phyloP scores from a whole-genome alignment of 2,329 filamentous ascomycete genomes.

The Dothidotthia symphoricarpi region DNA sequence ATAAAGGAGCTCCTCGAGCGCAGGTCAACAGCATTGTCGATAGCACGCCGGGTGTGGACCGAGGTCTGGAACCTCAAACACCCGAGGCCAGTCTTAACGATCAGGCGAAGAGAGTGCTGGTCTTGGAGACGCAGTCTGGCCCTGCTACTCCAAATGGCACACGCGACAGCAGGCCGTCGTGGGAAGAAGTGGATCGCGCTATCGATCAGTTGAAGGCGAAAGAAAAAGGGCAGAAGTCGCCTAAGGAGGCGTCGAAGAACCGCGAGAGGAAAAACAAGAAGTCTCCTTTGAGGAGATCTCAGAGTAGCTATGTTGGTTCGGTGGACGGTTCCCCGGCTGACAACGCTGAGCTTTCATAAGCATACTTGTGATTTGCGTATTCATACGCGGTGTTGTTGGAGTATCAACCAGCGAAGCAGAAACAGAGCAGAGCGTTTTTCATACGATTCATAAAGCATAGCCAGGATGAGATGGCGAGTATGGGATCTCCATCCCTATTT shows the following conservation, averaged over 20 bases:
- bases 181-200: slow-evolving; percentile 39
- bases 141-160: slow-evolving; percentile 47
- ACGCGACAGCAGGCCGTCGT: slow-evolving; percentile 38
- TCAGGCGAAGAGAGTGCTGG: slow-evolving; percentile 29
- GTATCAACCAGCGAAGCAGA: too few species aligned
- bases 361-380: too few species aligned
- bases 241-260: slow-evolving; percentile 8
- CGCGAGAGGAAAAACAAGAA: slow-evolving; percentile 21
- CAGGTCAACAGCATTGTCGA: slow-evolving; percentile 16
- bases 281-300: slow-evolving; percentile 31
- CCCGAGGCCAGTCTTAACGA: slow-evolving; percentile 17
- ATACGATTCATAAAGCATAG: too few species aligned
- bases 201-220: slow-evolving; percentile 35
- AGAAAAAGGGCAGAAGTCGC: slow-evolving; percentile 16
- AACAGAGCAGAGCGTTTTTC: too few species aligned
- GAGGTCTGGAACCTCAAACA: slow-evolving; percentile 4
- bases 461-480: too few species aligned
- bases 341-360: too few species aligned
- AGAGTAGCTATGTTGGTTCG: slow-evolving; percentile 30
- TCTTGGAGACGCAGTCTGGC: slow-evolving; percentile 44
- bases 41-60: slow-evolving; percentile 7
- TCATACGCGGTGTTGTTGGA: too few species aligned
- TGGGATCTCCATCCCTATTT: too few species aligned
- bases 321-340: slow-evolving; percentile 1
- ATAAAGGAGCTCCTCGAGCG: slow-evolving; percentile 9